These are phyloP conservation scores for Rhizopus microsporus DNA, from an alignment of 371 early-diverging fungal species.

Conservation along the genomic window DNA sequence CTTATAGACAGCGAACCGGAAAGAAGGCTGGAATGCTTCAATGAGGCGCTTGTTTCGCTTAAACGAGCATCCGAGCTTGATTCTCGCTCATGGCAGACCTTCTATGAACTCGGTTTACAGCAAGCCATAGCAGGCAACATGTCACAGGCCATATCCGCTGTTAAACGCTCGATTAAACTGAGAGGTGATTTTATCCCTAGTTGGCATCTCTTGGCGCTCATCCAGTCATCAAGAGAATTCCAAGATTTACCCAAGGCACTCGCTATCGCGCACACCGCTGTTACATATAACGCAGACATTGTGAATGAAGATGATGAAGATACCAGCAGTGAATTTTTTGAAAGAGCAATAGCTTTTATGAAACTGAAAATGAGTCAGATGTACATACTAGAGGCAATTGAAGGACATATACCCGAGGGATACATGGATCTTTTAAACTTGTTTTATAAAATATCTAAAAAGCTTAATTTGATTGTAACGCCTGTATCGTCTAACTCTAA, in stretches of 20 bases:
- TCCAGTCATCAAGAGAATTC: conserved; percentile 61
- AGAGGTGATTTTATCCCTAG: conserved; percentile 70
- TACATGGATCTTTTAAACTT: conserved; percentile 63
- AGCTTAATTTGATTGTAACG: not conserved
- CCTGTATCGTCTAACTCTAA: not conserved
- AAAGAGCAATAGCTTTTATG: conserved; percentile 28
- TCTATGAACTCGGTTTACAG: conserved; percentile 79
- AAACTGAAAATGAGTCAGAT: conserved; percentile 29
- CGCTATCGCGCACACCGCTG: conserved; percentile 69
- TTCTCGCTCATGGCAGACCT: conserved; percentile 54
- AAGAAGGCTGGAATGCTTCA: conserved; percentile 59
- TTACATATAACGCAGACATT: conserved; percentile 38
- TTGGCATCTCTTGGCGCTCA: conserved; percentile 85
- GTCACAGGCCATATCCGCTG: conserved; percentile 53
- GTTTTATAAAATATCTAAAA: conserved; percentile 57
- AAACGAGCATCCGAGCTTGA: conserved; percentile 53
- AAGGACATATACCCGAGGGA: conserved; percentile 48
- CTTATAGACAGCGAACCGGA: conserved; percentile 48
- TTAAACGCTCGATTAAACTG: conserved; percentile 64
- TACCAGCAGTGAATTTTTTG: conserved; percentile 23
- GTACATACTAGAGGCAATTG: conserved; percentile 27
- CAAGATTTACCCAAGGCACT: conserved; percentile 55
- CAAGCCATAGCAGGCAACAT: conserved; percentile 79
- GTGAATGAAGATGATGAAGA: conserved; percentile 3
- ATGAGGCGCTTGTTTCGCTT: conserved; percentile 59